These are phyloP conservation scores for Huntiella abstrusa DNA, from an alignment of 2,329 filamentous ascomycete species.

Conservation along the genomic window DNA sequence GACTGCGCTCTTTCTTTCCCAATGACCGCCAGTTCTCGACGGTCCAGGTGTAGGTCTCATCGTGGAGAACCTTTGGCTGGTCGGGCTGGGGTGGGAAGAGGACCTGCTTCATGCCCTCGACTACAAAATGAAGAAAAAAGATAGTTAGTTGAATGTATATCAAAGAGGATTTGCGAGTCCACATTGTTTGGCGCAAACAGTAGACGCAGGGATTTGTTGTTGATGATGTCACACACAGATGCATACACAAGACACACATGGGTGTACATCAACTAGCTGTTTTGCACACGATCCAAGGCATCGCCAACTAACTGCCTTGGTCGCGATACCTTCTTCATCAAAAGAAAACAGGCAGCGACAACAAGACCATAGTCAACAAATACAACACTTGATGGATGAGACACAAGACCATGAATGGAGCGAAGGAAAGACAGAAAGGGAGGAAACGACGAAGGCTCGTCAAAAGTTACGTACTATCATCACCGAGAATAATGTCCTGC, in stretches of 20 bases:
- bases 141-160: not conserved
- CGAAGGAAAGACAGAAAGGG: not conserved
- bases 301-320: too few species aligned
- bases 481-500: conserved; percentile 6
- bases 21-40: conserved; percentile 67
- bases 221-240: not conserved
- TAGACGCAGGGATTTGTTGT: not conserved
- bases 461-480: conserved; percentile 9
- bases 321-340: too few species aligned
- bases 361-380: not conserved
- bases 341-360: too few species aligned
- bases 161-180: not conserved
- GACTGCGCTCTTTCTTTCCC: conserved; percentile 68
- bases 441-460: conserved; percentile 1
- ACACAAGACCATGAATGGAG: not conserved
- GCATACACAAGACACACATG: too few species aligned
- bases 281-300: too few species aligned
- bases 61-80: conserved; percentile 62
- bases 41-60: conserved; percentile 66
- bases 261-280: too few species aligned
- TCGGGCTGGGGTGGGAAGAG: conserved; percentile 53
- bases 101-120: conserved; percentile 68
- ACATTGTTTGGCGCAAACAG: too few species aligned
- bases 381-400: not conserved
- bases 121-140: conserved; percentile 23